A percentile compares a stretch with the other conserved stretches of the same genome.
Conservation (phyloP, 192 early-diverging fungal genomes). For the Coemansia sp. region DNA sequence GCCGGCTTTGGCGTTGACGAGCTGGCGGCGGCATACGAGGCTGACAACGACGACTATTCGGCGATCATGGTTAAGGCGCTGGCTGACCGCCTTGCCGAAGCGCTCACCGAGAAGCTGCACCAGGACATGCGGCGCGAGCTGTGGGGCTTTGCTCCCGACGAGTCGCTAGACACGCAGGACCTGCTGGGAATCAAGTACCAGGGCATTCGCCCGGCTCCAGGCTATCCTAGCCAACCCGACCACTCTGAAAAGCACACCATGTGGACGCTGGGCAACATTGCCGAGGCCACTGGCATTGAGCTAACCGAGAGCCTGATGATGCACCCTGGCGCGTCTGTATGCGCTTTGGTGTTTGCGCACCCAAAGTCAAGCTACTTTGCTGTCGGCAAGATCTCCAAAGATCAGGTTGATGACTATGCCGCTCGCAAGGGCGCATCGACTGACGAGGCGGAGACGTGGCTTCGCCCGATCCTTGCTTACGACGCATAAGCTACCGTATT, state of each 20-base stretch:
- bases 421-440: slow-evolving; percentile 62
- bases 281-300: slow-evolving; percentile 73
- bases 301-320: slow-evolving; percentile 93
- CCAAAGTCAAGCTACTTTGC: slow-evolving; percentile 85
- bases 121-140: slow-evolving; percentile 79
- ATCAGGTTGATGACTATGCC: slow-evolving; percentile 81
- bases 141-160: slow-evolving; percentile 83
- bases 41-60: slow-evolving; percentile 83
- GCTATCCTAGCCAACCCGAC: slow-evolving; percentile 93
- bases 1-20: slow-evolving; percentile 89
- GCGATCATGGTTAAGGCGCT: slow-evolving; percentile 94
- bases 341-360: slow-evolving; percentile 71
- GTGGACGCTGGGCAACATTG: slow-evolving; percentile 84
- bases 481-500: slow-evolving; percentile 13
- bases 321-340: slow-evolving; percentile 87
- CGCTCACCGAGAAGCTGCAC: slow-evolving; percentile 85
- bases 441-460: slow-evolving; percentile 69
- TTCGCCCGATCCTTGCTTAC: slow-evolving; percentile 72
- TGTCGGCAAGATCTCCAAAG: slow-evolving; percentile 89
- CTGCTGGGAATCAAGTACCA: slow-evolving; percentile 90
- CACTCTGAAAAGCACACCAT: slow-evolving; percentile 91
- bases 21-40: slow-evolving; percentile 72
- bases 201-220: slow-evolving; percentile 92
- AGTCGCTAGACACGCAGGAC: slow-evolving; percentile 71
- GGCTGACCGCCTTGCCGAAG: slow-evolving; percentile 91